Evolutionary conservation across 2,329 filamentous ascomycete species (phyloP).

Genomic region (Aspergillus spinulosporus): DNA sequence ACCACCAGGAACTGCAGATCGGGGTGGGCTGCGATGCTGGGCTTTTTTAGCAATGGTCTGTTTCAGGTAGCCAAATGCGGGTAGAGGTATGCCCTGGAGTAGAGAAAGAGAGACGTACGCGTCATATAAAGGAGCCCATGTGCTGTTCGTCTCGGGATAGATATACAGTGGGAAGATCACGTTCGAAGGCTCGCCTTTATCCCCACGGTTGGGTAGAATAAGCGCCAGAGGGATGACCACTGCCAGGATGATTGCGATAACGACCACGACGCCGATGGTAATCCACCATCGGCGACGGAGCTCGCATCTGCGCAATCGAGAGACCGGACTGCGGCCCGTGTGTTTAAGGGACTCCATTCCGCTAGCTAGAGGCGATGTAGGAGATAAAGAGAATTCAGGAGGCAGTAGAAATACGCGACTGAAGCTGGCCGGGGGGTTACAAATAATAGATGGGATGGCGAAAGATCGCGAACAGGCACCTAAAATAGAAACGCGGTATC

Average conservation of each 20-base stretch:
- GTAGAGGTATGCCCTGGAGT: neutral
- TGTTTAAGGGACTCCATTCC: constrained; percentile 15
- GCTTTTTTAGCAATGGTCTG: neutral
- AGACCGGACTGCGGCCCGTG: neutral
- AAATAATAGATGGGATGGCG: too few species aligned
- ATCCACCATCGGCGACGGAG: constrained; percentile 19
- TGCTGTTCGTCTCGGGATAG: constrained; percentile 24
- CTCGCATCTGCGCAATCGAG: constrained; percentile 11
- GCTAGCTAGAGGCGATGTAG: neutral
- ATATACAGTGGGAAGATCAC: constrained; percentile 30
- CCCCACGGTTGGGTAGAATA: constrained; percentile 11
- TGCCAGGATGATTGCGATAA: constrained; percentile 18
- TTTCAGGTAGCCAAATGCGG: neutral
- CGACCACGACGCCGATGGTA: constrained; percentile 9
- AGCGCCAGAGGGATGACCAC: constrained; percentile 20
- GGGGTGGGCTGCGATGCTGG: constrained; percentile 12
- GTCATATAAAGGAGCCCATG: constrained; percentile 27
- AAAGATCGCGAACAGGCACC: too few species aligned
- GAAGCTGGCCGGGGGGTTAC: neutral
- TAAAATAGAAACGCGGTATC: too few species aligned
- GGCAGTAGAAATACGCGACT: neutral
- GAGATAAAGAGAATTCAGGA: neutral
- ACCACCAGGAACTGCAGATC: too few species aligned
- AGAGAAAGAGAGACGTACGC: constrained; percentile 12
- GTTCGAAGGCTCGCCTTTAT: constrained; percentile 11